These are phyloP conservation scores for Yamagishiella unicocca DNA, from an alignment of 139 green algal genomes.

Conservation along the genomic window DNA sequence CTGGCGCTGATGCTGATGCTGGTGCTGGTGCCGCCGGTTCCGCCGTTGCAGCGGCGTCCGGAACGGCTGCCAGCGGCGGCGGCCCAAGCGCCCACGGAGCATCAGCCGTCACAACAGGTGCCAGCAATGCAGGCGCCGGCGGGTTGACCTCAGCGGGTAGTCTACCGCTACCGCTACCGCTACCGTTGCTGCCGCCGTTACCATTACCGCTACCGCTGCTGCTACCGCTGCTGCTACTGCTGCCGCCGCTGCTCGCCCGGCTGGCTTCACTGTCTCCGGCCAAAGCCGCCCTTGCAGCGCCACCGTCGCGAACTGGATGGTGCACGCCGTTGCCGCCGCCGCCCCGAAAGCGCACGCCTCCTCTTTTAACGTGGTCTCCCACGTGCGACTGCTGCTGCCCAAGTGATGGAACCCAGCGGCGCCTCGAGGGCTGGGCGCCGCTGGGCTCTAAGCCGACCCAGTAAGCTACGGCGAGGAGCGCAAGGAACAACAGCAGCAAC, in stretches of 20 bases:
- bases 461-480: slow-evolving; percentile 2
- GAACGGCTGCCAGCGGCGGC: neutral
- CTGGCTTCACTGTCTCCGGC: neutral
- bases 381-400: no score
- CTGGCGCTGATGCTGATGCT: neutral
- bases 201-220: neutral
- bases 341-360: no score
- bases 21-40: neutral
- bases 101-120: neutral
- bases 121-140: neutral
- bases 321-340: neutral
- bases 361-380: no score
- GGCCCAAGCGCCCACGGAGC: neutral
- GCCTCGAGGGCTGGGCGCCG: neutral
- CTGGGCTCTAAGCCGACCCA: neutral
- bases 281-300: neutral
- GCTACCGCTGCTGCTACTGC: neutral
- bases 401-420: neutral
- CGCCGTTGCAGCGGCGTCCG: neutral
- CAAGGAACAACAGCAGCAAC: neutral
- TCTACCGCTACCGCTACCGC: neutral
- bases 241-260: neutral
- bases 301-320: neutral
- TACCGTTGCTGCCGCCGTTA: neutral
- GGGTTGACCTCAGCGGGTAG: no score